These are phyloP conservation scores for Suhomyces sp. DNA, from an alignment of 805 yeast genomes.

Conservation along the genomic window DNA sequence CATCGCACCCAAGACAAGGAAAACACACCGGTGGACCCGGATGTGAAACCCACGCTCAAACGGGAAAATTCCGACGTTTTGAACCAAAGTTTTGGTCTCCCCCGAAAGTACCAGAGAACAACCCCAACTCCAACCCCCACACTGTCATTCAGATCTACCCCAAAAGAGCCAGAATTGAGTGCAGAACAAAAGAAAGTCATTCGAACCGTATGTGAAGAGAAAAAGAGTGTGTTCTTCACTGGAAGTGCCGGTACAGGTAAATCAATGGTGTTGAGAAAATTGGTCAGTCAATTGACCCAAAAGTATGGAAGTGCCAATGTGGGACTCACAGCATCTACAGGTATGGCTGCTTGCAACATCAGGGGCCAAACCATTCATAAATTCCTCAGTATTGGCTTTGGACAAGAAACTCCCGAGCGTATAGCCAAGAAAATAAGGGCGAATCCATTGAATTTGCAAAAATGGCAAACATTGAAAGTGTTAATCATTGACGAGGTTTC, in stretches of 20 bases:
- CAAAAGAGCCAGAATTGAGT: slow-evolving; percentile 21
- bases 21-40: too few species aligned
- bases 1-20: not conserved
- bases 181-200: slow-evolving; percentile 50
- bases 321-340: slow-evolving; percentile 94
- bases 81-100: not conserved
- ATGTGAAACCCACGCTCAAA: not conserved
- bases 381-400: slow-evolving; percentile 84
- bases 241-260: slow-evolving; percentile 92
- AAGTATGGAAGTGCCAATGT: slow-evolving; percentile 50
- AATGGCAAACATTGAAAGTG: slow-evolving; percentile 71
- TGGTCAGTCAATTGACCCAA: slow-evolving; percentile 45
- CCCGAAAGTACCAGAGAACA: too few species aligned
- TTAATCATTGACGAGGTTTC: slow-evolving; percentile 90
- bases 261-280: slow-evolving; percentile 62
- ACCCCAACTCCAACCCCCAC: too few species aligned
- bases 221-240: slow-evolving; percentile 64
- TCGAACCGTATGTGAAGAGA: slow-evolving; percentile 49
- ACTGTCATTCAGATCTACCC: slow-evolving; percentile 23
- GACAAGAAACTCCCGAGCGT: slow-evolving; percentile 47
- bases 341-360: slow-evolving; percentile 91
- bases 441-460: slow-evolving; percentile 40
- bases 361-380: slow-evolving; percentile 88
- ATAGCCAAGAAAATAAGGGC: slow-evolving; percentile 50
- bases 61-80: not conserved